A percentile compares a stretch with the other conserved stretches of the same genome.
Evolutionary conservation across 2,329 filamentous ascomycete genomes (phyloP).

Genomic region (Fusarium mangiferae): DNA sequence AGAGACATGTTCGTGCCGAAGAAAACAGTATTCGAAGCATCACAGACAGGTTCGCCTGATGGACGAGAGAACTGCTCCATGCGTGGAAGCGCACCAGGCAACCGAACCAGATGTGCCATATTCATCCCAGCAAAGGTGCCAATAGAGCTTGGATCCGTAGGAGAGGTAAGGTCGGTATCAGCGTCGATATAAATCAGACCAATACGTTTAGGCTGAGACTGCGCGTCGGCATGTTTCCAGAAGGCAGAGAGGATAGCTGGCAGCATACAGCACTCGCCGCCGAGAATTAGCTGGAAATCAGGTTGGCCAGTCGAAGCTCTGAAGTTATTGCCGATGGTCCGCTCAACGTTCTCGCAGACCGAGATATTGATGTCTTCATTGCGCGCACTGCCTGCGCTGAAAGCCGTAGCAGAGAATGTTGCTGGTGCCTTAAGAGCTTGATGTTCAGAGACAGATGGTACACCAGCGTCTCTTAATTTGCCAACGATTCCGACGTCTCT

Average conservation of each 20-base stretch:
- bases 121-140: conserved; percentile 38
- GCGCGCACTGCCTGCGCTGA: conserved; percentile 10
- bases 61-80: conserved; percentile 33
- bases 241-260: conserved; percentile 27
- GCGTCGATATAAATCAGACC: conserved; percentile 40
- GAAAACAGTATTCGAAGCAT: conserved; percentile 30
- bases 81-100: conserved; percentile 7
- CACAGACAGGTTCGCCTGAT: conserved; percentile 30
- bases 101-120: conserved; percentile 30
- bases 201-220: conserved; percentile 3
- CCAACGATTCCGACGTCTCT: conserved; percentile 9
- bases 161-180: conserved; percentile 35
- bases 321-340: neutral
- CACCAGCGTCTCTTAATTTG: neutral
- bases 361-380: conserved; percentile 30
- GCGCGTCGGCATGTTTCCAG: conserved; percentile 9
- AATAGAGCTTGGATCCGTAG: conserved; percentile 25
- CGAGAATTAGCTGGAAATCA: conserved; percentile 29
- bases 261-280: conserved; percentile 35
- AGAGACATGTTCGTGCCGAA: conserved; percentile 37
- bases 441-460: conserved; percentile 6
- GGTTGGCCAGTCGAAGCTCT: neutral
- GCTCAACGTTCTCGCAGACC: conserved; percentile 22
- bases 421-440: conserved; percentile 18
- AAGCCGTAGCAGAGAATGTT: conserved; percentile 4